phyloP scores from a whole-genome alignment of 139 green algal genomes.

The Volvox africanus region DNA sequence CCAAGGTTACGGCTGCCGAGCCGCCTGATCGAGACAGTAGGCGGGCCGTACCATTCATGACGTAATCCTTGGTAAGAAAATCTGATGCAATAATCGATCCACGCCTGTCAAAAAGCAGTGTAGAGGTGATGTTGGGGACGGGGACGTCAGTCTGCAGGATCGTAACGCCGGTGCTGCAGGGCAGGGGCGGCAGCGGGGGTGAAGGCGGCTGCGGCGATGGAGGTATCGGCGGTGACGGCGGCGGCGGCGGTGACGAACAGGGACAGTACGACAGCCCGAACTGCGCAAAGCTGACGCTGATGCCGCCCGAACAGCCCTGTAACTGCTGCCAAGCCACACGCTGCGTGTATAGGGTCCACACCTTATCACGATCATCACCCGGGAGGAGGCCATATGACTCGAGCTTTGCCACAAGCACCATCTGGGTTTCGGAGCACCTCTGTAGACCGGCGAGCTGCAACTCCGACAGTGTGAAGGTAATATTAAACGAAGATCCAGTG shows the following conservation, averaged over 20 bases:
- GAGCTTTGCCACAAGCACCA: neutral
- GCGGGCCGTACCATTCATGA: too few relatives aligned
- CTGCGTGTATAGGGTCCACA: neutral
- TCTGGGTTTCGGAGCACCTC: neutral
- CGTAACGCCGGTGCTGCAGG: neutral
- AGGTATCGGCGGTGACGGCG: neutral
- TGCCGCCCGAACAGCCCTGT: neutral
- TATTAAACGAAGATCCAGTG: neutral
- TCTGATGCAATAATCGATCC: neutral
- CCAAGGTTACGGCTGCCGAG: neutral
- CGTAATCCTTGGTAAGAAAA: neutral
- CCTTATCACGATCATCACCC: neutral
- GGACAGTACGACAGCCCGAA: neutral
- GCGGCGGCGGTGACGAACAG: neutral
- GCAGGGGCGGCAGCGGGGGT: neutral
- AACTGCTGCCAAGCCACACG: neutral
- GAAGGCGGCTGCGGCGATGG: neutral
- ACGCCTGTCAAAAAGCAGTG: neutral
- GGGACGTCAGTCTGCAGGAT: neutral
- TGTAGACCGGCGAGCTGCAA: neutral
- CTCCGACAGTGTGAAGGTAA: neutral
- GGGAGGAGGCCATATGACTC: neutral
- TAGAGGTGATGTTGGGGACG: neutral
- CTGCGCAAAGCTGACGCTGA: neutral
- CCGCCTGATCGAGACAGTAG: neutral